Percentiles rank a stretch among this genome's conserved stretches.
phyloP scores from a whole-genome alignment of 192 early-diverging fungal genomes.

The Umbelopsis sp. region DNA sequence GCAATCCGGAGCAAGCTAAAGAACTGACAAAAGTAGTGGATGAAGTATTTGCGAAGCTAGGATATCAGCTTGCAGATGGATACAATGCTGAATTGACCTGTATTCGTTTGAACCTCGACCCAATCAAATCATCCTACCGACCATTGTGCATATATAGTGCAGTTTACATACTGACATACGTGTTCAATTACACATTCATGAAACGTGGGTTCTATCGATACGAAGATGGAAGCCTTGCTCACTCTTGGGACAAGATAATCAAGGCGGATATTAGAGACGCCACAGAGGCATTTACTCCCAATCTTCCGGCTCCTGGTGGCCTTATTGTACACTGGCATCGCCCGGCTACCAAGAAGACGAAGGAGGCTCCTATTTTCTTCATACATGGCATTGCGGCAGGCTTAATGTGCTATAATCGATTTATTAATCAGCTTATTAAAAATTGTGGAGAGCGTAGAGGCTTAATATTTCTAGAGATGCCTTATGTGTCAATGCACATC shows the following conservation, averaged over 20 bases:
- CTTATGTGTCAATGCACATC: constrained; percentile 68
- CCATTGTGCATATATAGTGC: constrained; percentile 58
- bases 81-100: constrained; percentile 51
- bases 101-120: constrained; percentile 59
- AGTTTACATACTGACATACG: constrained; percentile 25
- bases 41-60: constrained; percentile 35
- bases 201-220: background rate
- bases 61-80: constrained; percentile 42
- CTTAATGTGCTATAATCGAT: constrained; percentile 53
- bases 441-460: constrained; percentile 29
- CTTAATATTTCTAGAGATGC: constrained; percentile 58
- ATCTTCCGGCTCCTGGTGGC: background rate
- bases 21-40: constrained; percentile 47
- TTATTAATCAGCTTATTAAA: constrained; percentile 47
- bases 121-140: constrained; percentile 56
- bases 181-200: constrained; percentile 27
- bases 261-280: background rate
- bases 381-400: constrained; percentile 75
- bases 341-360: background rate
- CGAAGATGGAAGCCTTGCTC: background rate
- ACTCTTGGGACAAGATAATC: background rate
- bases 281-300: background rate
- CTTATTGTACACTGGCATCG: constrained; percentile 14
- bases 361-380: background rate
- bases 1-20: constrained; percentile 33